These are phyloP conservation scores for Corchorus capsularis DNA, from an alignment of 345 rosid genomes.

Conservation along the genomic window DNA sequence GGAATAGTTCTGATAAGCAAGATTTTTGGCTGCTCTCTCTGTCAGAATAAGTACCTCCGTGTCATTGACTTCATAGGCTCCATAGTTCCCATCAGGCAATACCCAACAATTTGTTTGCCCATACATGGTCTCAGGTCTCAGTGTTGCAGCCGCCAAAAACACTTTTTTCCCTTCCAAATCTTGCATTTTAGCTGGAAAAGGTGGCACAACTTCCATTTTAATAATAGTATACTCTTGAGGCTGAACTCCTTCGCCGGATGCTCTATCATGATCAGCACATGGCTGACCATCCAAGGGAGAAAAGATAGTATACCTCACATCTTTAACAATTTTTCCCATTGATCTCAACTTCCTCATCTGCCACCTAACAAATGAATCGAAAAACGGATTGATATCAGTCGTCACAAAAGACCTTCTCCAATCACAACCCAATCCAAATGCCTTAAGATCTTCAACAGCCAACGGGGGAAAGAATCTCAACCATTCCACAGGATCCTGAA, in stretches of 20 bases:
- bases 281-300: slow-evolving; percentile 97
- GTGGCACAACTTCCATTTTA: slow-evolving; percentile 80
- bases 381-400: slow-evolving; percentile 78
- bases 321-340: slow-evolving; percentile 88
- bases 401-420: slow-evolving; percentile 94
- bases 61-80: slow-evolving; percentile 86
- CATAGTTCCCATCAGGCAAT: slow-evolving; percentile 88
- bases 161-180: slow-evolving; percentile 73
- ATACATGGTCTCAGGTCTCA: slow-evolving; percentile 98
- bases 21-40: slow-evolving; percentile 82
- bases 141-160: slow-evolving; percentile 83
- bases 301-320: slow-evolving; percentile 73
- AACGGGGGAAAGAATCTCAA: slow-evolving; percentile 72
- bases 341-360: slow-evolving; percentile 88
- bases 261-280: slow-evolving; percentile 96
- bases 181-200: slow-evolving; percentile 66
- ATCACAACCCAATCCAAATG: slow-evolving; percentile 89
- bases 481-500: slow-evolving; percentile 84
- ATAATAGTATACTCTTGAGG: slow-evolving; percentile 94
- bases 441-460: slow-evolving; percentile 75
- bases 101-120: slow-evolving; percentile 99
- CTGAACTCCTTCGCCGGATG: slow-evolving; percentile 90
- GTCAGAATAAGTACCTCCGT: slow-evolving; percentile 75
- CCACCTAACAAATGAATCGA: slow-evolving; percentile 84
- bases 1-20: slow-evolving; percentile 83